Base-by-base conservation (phyloP, 169 alveolate species). In the Plasmodium sp. region DNA sequence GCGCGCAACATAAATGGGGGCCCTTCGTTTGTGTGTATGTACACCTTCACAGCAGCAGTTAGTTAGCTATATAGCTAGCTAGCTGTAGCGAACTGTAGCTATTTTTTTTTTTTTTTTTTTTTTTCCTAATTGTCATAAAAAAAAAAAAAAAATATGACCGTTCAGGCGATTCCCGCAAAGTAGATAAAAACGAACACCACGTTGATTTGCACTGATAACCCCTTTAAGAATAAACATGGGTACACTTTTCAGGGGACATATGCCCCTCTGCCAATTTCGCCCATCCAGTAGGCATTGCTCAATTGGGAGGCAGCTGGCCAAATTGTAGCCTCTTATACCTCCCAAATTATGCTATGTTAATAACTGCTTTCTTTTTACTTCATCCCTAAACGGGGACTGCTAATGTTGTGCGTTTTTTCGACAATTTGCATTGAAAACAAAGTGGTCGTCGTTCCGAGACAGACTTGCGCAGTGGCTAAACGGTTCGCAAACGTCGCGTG, bases 161-260 rank as follows among this genome's bases (percentile, higher is more conserved):
- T 80, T 80, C 84, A 80, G 51, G 58, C 5, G 56, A 41, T 80
- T 80, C 34, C 74, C 58, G 27, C 84, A 6, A 45, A 80, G 84
- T 14, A 51, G 7, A 12, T 16, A 51, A 14, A 51, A 12, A 51
- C 27, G 62, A 51, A 3, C 18, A 51, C 9, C 27, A 51, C 22
- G 2, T 51, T 3, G 62, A 22, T 22, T 51, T 16, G 62, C 18
- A 12, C 62, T 51, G 62, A 51, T 7, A 51, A 51, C 22, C 62
- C 2, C 16, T 51, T 51, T 51, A 51, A 12, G 22, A 51, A 51
- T 51, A 51, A 51, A 51, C 12, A 14, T 51, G 22, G 1, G 62
- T 51, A 16, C 22, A 51, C 62, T 12, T 51, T 51, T 51, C 62
- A 14, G 62, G 62, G 62, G 62, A 3, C 62, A 51, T 51, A 51